Conservation (phyloP, 169 alveolate species). For the Cryptosporidium andersoni region DNA sequence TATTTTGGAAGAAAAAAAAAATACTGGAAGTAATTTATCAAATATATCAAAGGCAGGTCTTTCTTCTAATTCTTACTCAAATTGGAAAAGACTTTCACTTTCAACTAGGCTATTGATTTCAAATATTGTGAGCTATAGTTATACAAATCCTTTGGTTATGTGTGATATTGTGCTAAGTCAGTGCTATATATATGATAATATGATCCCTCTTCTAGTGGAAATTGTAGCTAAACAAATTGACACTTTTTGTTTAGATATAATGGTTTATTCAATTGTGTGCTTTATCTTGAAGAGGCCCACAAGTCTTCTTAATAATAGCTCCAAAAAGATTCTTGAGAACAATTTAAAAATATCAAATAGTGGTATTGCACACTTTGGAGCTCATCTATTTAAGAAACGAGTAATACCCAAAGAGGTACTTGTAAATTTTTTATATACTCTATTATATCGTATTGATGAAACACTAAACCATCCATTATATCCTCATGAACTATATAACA, state of each 20-base stretch:
- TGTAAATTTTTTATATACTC: conserved; percentile 28
- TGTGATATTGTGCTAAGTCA: conserved; percentile 50
- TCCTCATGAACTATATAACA: neutral
- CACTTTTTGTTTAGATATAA: conserved; percentile 36
- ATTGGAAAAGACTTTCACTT: conserved; percentile 28
- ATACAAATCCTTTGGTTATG: conserved; percentile 60
- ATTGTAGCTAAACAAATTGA: conserved; percentile 42
- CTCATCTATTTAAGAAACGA: conserved; percentile 31
- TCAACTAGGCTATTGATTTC: conserved; percentile 45
- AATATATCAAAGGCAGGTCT: too few species aligned
- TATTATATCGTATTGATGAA: conserved; percentile 57
- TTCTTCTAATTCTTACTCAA: neutral
- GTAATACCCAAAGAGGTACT: conserved; percentile 31
- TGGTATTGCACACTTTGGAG: conserved; percentile 43
- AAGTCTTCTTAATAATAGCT: conserved; percentile 2
- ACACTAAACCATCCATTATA: conserved; percentile 7
- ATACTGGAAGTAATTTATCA: neutral
- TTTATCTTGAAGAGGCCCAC: conserved; percentile 34
- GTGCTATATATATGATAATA: conserved; percentile 65
- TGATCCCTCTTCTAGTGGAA: conserved; percentile 62
- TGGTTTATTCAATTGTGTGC: conserved; percentile 38
- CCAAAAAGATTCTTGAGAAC: conserved; percentile 15
- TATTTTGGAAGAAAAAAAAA: conserved; percentile 11
- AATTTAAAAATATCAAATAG: conserved; percentile 30
- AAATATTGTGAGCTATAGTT: conserved; percentile 30